A percentile compares a stretch with the other conserved stretches of the same genome.
Conservation (phyloP, 2,329 filamentous ascomycete species). For the Nannizziopsis arthrosporioides region DNA sequence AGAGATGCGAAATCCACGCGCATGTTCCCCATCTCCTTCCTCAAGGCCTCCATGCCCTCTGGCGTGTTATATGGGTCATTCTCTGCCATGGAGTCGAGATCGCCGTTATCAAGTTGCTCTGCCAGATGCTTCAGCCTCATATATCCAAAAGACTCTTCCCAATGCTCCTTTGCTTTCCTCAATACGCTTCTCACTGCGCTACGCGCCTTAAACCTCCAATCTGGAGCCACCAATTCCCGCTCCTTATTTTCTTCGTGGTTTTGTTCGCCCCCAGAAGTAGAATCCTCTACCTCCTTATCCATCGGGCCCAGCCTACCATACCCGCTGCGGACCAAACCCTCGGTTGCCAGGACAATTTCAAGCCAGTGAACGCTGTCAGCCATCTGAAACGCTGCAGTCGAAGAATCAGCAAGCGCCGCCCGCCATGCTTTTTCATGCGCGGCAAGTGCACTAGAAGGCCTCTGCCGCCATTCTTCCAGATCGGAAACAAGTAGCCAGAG, state of each 20-base stretch:
- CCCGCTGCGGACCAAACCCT: constrained; percentile 61
- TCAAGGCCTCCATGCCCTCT: not conserved
- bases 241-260: constrained; percentile 33
- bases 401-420: constrained; percentile 43
- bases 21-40: not conserved
- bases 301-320: constrained; percentile 67
- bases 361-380: constrained; percentile 57
- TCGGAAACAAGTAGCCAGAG: constrained; percentile 67
- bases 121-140: constrained; percentile 28
- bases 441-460: constrained; percentile 61
- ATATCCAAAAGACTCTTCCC: constrained; percentile 56
- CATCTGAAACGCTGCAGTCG: constrained; percentile 35
- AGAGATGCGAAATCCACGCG: too few species aligned
- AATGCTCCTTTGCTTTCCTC: constrained; percentile 66
- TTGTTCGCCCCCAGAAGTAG: too few species aligned
- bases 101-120: constrained; percentile 24
- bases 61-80: not conserved
- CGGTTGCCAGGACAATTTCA: constrained; percentile 62
- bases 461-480: constrained; percentile 60
- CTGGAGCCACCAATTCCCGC: constrained; percentile 55
- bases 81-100: not conserved
- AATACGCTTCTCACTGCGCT: constrained; percentile 74
- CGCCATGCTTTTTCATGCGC: constrained; percentile 87
- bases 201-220: constrained; percentile 81
- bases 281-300: constrained; percentile 42